Base-by-base conservation (phyloP, 169 alveolate species). In the Eimeria zaria region DNA sequence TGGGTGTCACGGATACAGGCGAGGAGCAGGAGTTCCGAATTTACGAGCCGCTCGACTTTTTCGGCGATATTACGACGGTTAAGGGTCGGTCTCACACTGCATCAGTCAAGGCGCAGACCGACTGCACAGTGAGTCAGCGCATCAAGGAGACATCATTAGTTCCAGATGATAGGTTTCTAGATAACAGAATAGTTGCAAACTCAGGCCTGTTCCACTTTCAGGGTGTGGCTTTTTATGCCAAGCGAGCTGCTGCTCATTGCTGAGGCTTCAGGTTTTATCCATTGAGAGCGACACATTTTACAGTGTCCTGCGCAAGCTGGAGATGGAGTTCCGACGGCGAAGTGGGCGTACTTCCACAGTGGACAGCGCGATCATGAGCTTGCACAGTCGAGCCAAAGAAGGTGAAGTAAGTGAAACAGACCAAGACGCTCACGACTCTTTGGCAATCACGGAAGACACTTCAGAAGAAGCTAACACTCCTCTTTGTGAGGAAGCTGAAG, bases 51-150 rank as follows among this genome's bases (percentile, higher is more conserved):
- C 96, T 90, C 27, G 97, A 96, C 18, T 96, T 89, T 69, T 96
- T 96, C 30, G 97, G 97, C 11, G 97, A 96, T 33, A 64, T 74
- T 53, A 69, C 97, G 9, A 62, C 83, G 18, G 48, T 90, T 85
- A 39, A 64, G 89, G 62, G 94, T 55, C 96, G 91, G 67, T 73
- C 74, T 20, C 84, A 95, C 33, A 91, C 97, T 74, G 96, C 97
- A 3, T 46, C 97, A 46, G 83, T 96, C 81, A 89, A 48, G 62
- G 97, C 97, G 24, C 92, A 53, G 44, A 89, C 95, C 11, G 89
- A 71, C 16, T 96, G 97, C 90, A 89, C 95, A 4, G 97, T 96
- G 87, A 73, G 95, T 55, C 39, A 0, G 7, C 1, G 20, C 83
- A 39, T 39, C 83, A 39, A 39, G 33, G 7, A n/a, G n/a, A 7